phyloP scores from a whole-genome alignment of 2,329 filamentous ascomycete species.

The Coniochaeta sp. region DNA sequence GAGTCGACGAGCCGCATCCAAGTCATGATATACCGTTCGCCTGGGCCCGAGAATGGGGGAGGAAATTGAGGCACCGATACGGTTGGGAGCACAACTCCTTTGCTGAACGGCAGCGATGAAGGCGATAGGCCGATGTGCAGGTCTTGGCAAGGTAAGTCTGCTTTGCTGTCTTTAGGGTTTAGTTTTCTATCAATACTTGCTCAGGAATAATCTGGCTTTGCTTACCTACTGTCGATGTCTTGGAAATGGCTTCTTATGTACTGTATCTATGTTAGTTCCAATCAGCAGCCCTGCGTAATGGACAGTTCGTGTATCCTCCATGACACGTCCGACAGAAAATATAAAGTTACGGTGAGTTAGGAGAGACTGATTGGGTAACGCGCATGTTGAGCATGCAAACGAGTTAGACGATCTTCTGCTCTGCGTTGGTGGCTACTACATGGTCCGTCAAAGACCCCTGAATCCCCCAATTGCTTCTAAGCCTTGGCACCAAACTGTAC shows the following conservation, averaged over 20 bases:
- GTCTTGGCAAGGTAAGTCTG: too few relatives aligned
- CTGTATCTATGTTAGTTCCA: too few relatives aligned
- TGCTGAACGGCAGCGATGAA: background rate
- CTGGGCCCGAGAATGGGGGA: background rate
- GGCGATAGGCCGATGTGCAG: background rate
- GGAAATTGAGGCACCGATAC: background rate
- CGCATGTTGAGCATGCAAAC: too few relatives aligned
- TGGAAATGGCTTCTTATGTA: too few relatives aligned
- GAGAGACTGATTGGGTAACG: background rate
- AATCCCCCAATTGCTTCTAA: slow-evolving; percentile 57
- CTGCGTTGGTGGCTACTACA: background rate
- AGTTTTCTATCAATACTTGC: too few relatives aligned
- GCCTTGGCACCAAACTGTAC: slow-evolving; percentile 53
- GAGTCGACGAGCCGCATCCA: background rate
- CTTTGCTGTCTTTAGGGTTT: too few relatives aligned
- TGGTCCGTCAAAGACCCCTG: slow-evolving; percentile 32
- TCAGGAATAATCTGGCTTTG: too few relatives aligned
- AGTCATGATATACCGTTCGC: background rate
- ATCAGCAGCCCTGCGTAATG: too few relatives aligned
- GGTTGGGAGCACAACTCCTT: background rate
- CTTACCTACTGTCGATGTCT: too few relatives aligned
- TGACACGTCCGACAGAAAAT: too few relatives aligned
- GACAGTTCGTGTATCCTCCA: too few relatives aligned
- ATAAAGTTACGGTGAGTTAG: too few relatives aligned
- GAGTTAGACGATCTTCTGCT: background rate